phyloP scores from a whole-genome alignment of 768 basidiomycete genomes.

The Pilatotrama ljubarskyi region DNA sequence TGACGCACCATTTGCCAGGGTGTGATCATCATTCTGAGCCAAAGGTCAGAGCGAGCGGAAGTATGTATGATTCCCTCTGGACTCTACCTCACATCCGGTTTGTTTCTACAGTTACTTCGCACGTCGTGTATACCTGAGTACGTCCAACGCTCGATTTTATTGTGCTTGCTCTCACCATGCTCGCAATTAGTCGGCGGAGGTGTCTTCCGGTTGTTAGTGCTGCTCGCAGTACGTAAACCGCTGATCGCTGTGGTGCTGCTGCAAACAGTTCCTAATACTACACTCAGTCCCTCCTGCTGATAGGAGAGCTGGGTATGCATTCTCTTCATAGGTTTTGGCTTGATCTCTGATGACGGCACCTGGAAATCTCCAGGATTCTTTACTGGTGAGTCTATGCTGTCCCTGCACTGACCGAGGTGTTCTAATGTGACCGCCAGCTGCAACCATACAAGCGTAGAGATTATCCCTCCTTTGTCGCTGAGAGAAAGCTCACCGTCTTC shows the following conservation, averaged over 20 bases:
- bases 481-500: background rate
- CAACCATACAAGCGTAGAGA: background rate
- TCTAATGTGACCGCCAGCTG: background rate
- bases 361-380: background rate
- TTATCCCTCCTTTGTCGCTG: no score
- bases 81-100: background rate
- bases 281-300: background rate
- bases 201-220: background rate
- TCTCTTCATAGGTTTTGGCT: background rate
- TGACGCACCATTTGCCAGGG: background rate
- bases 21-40: background rate
- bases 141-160: background rate
- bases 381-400: background rate
- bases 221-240: background rate
- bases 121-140: conserved; percentile 2
- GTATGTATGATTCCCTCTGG: background rate
- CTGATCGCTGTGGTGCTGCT: background rate
- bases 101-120: background rate
- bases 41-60: background rate
- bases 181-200: background rate
- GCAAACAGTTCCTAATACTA: no score
- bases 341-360: no score
- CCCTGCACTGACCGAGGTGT: background rate
- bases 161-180: no score
- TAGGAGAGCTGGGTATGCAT: conserved; percentile 1